A percentile compares a stretch with the other conserved stretches of the same genome.
Conservation (phyloP, 2,329 filamentous ascomycete species). For the Colletotrichum aenigma region DNA sequence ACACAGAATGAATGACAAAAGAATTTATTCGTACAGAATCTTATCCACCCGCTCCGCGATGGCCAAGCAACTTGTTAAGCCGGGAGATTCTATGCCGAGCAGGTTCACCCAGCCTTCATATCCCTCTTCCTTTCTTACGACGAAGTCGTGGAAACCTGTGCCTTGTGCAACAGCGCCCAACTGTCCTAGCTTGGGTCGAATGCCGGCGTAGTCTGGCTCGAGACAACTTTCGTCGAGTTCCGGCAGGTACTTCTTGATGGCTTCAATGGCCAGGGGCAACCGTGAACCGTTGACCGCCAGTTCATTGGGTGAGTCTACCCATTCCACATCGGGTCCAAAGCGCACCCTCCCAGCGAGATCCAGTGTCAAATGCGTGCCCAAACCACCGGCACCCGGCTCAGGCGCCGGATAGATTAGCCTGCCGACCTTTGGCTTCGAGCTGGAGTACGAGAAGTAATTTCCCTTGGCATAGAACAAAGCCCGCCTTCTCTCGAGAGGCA, state of each 20-base stretch:
- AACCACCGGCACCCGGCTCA: slow-evolving; percentile 77
- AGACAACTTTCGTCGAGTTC: slow-evolving; percentile 70
- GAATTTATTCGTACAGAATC: slow-evolving; percentile 47
- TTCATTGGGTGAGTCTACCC: slow-evolving; percentile 76
- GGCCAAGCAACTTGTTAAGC: slow-evolving; percentile 84
- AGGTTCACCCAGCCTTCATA: slow-evolving; percentile 87
- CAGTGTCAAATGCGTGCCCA: slow-evolving; percentile 93
- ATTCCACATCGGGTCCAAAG: slow-evolving; percentile 95
- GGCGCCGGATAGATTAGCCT: slow-evolving; percentile 90
- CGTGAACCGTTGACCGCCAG: slow-evolving; percentile 70
- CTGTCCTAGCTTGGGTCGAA: slow-evolving; percentile 79
- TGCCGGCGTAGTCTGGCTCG: slow-evolving; percentile 85
- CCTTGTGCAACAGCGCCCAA: slow-evolving; percentile 65
- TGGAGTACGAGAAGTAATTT: slow-evolving; percentile 87
- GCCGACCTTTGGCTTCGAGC: slow-evolving; percentile 63
- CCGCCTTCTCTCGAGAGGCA: slow-evolving; percentile 59
- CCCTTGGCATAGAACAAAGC: slow-evolving; percentile 88
- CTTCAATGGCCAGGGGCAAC: slow-evolving; percentile 69
- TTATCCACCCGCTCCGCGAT: slow-evolving; percentile 77
- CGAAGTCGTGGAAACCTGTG: slow-evolving; percentile 82
- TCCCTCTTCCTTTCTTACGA: slow-evolving; percentile 77
- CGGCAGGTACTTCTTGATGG: slow-evolving; percentile 82
- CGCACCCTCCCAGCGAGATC: slow-evolving; percentile 84
- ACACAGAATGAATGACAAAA: slow-evolving; percentile 9
- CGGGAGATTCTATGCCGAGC: slow-evolving; percentile 91